A percentile compares a stretch with the other conserved stretches of the same genome.
Conservation (phyloP, 2,329 filamentous ascomycete species). For the Didymella pinodella region DNA sequence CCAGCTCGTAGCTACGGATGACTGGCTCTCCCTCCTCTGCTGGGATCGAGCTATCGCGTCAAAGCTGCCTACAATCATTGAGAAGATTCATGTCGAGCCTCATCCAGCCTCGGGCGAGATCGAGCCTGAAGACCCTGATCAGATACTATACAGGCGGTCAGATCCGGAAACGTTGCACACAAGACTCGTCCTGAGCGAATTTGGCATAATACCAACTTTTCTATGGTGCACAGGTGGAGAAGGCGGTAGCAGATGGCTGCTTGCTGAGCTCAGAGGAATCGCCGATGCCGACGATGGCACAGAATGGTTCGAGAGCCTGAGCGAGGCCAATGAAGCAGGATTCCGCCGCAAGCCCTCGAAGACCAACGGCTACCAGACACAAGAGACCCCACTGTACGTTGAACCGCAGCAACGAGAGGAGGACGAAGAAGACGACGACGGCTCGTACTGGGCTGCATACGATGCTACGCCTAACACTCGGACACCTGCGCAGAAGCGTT, state of each 20-base stretch:
- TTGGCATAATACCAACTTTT: slow-evolving; percentile 70
- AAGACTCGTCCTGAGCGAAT: slow-evolving; percentile 67
- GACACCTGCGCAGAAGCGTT: slow-evolving; percentile 63
- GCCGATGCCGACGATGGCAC: slow-evolving; percentile 65
- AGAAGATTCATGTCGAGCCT: slow-evolving; percentile 73
- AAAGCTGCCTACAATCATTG: slow-evolving; percentile 67
- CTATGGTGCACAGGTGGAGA: slow-evolving; percentile 74
- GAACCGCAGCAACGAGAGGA: slow-evolving; percentile 30
- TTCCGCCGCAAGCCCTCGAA: slow-evolving; percentile 41
- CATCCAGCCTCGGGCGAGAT: slow-evolving; percentile 83
- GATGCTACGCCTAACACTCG: slow-evolving; percentile 68
- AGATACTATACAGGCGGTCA: slow-evolving; percentile 70
- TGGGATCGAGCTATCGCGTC: slow-evolving; percentile 68
- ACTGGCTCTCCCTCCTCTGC: slow-evolving; percentile 77
- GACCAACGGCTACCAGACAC: slow-evolving; percentile 27
- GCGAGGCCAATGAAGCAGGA: slow-evolving; percentile 66
- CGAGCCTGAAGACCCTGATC: slow-evolving; percentile 73
- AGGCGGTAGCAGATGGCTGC: slow-evolving; percentile 72
- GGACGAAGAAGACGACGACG: slow-evolving; percentile 70
- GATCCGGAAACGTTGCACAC: slow-evolving; percentile 79
- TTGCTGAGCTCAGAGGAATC: slow-evolving; percentile 72
- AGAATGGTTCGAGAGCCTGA: slow-evolving; percentile 64
- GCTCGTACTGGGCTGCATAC: slow-evolving; percentile 82
- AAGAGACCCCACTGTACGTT: slow-evolving; percentile 20
- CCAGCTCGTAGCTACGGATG: slow-evolving; percentile 67